Conservation (phyloP, 2,329 filamentous ascomycete species). For the Madurella fahalii region DNA sequence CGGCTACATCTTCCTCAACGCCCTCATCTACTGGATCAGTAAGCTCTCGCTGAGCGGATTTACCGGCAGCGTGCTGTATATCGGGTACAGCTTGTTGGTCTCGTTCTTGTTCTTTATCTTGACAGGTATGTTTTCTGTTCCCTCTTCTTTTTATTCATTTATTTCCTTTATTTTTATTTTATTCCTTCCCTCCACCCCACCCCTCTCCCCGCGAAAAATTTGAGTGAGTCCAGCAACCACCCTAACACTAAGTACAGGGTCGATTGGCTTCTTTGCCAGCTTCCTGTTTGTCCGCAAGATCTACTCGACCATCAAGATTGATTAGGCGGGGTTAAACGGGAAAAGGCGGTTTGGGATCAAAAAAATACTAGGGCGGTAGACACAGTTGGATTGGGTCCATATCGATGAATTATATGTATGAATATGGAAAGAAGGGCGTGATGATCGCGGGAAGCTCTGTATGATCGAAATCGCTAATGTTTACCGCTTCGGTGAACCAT, state of each 20-base stretch:
- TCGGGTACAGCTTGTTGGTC: constrained; percentile 87
- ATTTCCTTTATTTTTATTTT: too few species aligned
- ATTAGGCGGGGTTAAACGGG: constrained; percentile 50
- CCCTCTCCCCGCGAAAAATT: too few species aligned
- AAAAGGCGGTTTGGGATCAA: background rate
- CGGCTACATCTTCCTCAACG: constrained; percentile 87
- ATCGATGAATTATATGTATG: background rate
- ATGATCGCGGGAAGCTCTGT: too few species aligned
- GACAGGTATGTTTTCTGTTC: constrained; percentile 72
- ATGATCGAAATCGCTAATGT: too few species aligned
- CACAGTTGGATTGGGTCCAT: too few species aligned
- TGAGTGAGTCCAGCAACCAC: too few species aligned
- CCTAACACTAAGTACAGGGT: constrained; percentile 51
- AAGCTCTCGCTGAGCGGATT: constrained; percentile 81
- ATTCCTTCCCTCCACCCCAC: too few species aligned
- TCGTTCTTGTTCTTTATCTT: constrained; percentile 90
- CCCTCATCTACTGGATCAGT: constrained; percentile 84
- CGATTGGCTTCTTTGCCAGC: constrained; percentile 92
- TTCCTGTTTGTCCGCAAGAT: constrained; percentile 94
- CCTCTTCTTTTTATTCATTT: constrained; percentile 29
- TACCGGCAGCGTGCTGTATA: constrained; percentile 83
- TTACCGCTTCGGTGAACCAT: too few species aligned
- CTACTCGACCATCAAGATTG: constrained; percentile 97
- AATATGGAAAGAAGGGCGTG: background rate
- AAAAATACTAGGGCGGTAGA: constrained; percentile 8